These are phyloP conservation scores for Xylaria sp. DNA, from an alignment of 2,329 filamentous ascomycete species.

Conservation along the genomic window DNA sequence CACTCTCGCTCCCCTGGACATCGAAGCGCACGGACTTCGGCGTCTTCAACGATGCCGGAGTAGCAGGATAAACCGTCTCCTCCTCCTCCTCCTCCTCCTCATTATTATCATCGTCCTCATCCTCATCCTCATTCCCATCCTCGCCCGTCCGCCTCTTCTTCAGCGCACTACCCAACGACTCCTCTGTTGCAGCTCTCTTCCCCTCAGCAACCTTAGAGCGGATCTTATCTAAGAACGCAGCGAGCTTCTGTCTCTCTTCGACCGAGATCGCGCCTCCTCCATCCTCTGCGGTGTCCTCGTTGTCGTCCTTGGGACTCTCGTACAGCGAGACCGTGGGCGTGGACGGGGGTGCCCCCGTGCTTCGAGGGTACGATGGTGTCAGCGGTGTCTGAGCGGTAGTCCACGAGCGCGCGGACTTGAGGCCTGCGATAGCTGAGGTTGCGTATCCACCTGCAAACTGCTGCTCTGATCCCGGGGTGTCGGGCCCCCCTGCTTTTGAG, in stretches of 20 bases:
- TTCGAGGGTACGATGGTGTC: conserved; percentile 5
- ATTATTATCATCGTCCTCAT: not conserved
- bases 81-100: not conserved
- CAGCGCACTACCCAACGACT: no score
- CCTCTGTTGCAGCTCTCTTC: not conserved
- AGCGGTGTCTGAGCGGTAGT: not conserved
- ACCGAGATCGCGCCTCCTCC: not conserved
- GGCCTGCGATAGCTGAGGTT: not conserved
- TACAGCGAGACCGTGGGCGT: conserved; percentile 25
- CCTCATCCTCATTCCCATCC: not conserved
- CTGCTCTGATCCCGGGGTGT: not conserved
- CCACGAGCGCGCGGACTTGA: not conserved
- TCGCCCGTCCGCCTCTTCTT: not conserved
- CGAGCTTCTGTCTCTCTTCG: not conserved
- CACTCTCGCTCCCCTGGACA: not conserved
- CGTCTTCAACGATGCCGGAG: conserved; percentile 1
- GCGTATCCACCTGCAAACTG: not conserved
- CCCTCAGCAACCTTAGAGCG: not conserved
- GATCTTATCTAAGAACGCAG: not conserved
- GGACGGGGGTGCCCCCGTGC: not conserved
- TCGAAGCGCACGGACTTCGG: conserved; percentile 28
- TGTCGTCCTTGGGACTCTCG: not conserved
- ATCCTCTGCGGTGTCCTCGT: no score
- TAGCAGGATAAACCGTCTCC: not conserved
- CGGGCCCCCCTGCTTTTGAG: not conserved